Base-by-base conservation (phyloP, 2,329 filamentous ascomycete species). In the Echinosphaeria canescens region DNA sequence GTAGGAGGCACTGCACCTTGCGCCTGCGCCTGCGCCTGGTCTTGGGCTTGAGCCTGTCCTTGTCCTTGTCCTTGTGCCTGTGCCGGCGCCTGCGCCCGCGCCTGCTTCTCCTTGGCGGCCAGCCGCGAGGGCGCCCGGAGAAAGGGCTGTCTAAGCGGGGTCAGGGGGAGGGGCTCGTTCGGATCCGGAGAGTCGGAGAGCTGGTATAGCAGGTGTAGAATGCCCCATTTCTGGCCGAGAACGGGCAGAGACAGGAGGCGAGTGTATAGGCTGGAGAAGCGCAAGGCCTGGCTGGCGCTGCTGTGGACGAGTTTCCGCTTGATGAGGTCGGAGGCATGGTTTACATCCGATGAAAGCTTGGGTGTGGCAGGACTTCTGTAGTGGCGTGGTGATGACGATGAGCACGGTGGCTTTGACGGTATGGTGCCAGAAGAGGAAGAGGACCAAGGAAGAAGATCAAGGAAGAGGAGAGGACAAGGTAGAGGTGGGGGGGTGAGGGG, bases 221-320 rank as follows among this genome's bases (percentile, higher is more conserved):
- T 93, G 3, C 78, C 81, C 82, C 84, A 95, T 62, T 98, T 98
- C 48, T 92, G 78, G 40, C 79, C 76, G 24, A 98, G 61, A 5
- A 95, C 84, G 1, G 84, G 84, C 36, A 93, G 70, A n/a, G 80
- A 78, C 15, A 93, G 59, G 12, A 98, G 63, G 30, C 81, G 67
- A 18, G 80, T 81, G 50, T 93, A 92, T 15, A 98, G 63, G 42
- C 92, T 90, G 14, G 81, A 75, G 49, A 93, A 92, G 33, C 74
- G 67, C 13, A 85, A 59, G 4, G 84, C 81, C 48, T 84, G 76
- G 34, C 64, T 75, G 24, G 66, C 66, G 41, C 81, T 79, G 37
- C 73, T 75, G 38, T 76, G 69, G 30, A 90, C 67, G 34, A 98
- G 59, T 50, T 78, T 80, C 43, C 79, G 70, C 54, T 85, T 88